Evolutionary conservation across 345 rosid species (phyloP), one percentile per base, ranked within the genome.

Genomic region (Salix purpurea): DNA sequence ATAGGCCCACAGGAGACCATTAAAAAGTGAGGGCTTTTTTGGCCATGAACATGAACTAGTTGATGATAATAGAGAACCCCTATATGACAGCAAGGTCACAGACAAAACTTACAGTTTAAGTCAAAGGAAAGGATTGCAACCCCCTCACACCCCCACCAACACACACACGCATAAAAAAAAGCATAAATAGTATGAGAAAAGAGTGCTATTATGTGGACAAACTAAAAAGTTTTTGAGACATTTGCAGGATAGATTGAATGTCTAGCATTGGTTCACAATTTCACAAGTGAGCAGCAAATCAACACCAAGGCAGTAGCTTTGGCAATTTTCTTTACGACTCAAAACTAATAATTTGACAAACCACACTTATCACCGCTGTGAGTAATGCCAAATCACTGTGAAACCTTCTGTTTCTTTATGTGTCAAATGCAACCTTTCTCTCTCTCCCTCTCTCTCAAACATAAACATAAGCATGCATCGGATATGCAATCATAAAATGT

Each of bases 1-100:
- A 75, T 28, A 69, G 62, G 64, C 77, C 65, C 32, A 5, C 69
- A 77, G 76, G 69, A 80, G 46, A 58, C 30, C 26, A 67, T 4
- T 18, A 58, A 34, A 28, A 28, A 64, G 23, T 39, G 50, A 28
- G 18, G 15, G 30, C 26, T 4, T 56, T 19, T 36, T 26, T 50
- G 37, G 37, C 16, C 34, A 79, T 67, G 7, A 72, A 39, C 61
- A 67, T 26, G 42, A 26, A 24, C 28, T 30, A 5, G 21, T 39
- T 60, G 18, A 4, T 36, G 18, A 37, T 4, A 40, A 73, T 11
- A 6, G 7, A 14, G 11, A 7, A 2, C 5, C 14, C 15, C 2
- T 1, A 42, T 4, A 26, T 15, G 46, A 50, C 21, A 15, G 62
- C 62, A 75, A 30, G 71, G 28, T 18, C 44, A 21, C 18, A 34